A percentile compares a stretch with the other conserved stretches of the same genome.
These are phyloP conservation scores for Chalciporus chontae DNA, from an alignment of 768 basidiomycete genomes.

Conservation along the genomic window DNA sequence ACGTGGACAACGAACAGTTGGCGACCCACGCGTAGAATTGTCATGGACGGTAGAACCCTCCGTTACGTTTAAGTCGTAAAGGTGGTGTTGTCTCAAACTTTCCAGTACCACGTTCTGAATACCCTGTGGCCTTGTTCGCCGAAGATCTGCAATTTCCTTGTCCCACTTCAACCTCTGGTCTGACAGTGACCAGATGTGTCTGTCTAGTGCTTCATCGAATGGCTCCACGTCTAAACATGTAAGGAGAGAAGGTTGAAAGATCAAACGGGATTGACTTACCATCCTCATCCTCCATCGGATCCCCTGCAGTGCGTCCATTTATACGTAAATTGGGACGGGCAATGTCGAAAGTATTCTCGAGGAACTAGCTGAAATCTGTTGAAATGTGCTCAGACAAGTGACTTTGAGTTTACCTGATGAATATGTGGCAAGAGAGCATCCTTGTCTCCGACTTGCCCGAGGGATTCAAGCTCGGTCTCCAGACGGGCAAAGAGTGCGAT, in stretches of 20 bases:
- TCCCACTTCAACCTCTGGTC: conserved; percentile 75
- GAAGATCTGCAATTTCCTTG: conserved; percentile 61
- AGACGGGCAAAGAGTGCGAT: conserved; percentile 43
- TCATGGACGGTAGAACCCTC: conserved; percentile 5
- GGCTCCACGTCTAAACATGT: conserved; percentile 58
- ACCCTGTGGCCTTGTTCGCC: conserved; percentile 58
- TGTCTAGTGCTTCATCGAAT: conserved; percentile 85
- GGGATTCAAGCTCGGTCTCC: conserved; percentile 42
- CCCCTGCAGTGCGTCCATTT: conserved; percentile 75
- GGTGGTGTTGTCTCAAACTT: conserved; percentile 34
- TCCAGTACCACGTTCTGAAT: conserved; percentile 43
- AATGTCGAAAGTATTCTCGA: conserved; percentile 58
- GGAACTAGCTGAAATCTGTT: conserved; percentile 40
- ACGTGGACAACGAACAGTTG: not conserved
- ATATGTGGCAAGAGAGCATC: conserved; percentile 48
- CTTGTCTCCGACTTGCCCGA: conserved; percentile 39
- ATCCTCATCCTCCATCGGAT: conserved; percentile 52
- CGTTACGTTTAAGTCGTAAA: conserved; percentile 25
- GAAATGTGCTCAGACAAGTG: conserved; percentile 1
- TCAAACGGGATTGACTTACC: conserved; percentile 34
- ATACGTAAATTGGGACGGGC: conserved; percentile 72
- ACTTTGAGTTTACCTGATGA: conserved; percentile 39
- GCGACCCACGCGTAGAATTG: conserved; percentile 11
- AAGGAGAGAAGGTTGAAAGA: not conserved
- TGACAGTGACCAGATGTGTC: conserved; percentile 76